Evolutionary conservation across 805 yeast genomes (phyloP), one percentile per base, ranked within the genome.

Genomic region (Myxozyma nipponensis): DNA sequence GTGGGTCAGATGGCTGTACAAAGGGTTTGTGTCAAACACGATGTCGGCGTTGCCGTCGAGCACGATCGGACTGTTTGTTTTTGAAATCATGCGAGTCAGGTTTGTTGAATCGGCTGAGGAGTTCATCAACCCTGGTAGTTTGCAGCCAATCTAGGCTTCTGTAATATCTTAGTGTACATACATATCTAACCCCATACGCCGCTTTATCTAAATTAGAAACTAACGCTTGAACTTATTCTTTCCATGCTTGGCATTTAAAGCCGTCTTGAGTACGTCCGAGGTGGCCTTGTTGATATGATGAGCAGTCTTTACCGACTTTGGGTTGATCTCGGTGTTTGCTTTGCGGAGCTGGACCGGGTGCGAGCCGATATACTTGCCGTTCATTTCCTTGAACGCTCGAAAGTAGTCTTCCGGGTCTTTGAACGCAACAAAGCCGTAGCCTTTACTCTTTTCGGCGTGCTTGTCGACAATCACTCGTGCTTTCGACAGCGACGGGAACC

Each of bases 31-130:
- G 4, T 71, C 83, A 50, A 84, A 83, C 54, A 84, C 95, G 0
- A 62, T 86, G 42, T 77, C 87, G 0, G 80, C 86, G 1, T 78
- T 90, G 39, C 98, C 98, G 1, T 87, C 95, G 1, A 86, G 96
- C 0, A 84, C 95, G 38, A 78, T 88, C 38, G 96, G 96, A 0
- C 71, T 91, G 35, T 70, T 91, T 42, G 87, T 87, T 15, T 80
- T 91, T 66, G 97, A 91, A 66, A 82, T 86, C 19, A 76, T 86
- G 76, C 73, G 97, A 37, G 34, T 55, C 6, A 37, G 52, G 37
- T 56, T 40, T 32, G 21, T 45, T 30, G 59, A 49, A 39, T 24
- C 3, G 26, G 36, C n/a, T 3, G 51, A 38, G 40, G 25, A 17
- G 38, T 13, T 35, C 32, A 28, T 7, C 7, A 28, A 28, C 13